These are phyloP conservation scores for Ganoderma resinaceum DNA, from an alignment of 1,284 basidiomycete species.

Conservation along the genomic window DNA sequence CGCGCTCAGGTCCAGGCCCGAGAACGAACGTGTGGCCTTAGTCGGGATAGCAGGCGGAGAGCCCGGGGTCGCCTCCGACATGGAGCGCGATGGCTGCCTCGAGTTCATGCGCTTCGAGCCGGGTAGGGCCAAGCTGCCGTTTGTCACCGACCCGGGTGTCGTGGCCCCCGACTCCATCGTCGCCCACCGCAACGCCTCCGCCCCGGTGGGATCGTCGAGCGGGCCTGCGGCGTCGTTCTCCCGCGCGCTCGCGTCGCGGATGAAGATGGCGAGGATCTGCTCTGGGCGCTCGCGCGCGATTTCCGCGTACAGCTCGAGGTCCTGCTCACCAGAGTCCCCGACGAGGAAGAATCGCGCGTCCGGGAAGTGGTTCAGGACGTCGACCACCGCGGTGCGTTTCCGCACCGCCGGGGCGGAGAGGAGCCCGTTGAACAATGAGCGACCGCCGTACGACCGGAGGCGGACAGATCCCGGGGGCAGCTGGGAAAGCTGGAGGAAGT, in stretches of 20 bases:
- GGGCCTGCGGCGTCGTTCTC: conserved; percentile 34
- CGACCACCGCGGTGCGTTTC: conserved; percentile 81
- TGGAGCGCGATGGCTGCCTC: conserved; percentile 20
- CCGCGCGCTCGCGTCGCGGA: conserved; percentile 69
- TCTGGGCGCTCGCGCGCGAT: conserved; percentile 72
- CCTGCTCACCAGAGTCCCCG: conserved; percentile 90
- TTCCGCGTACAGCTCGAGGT: conserved; percentile 83
- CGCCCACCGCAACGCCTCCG: conserved; percentile 35
- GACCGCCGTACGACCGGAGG: conserved; percentile 83
- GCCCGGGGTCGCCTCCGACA: conserved; percentile 28
- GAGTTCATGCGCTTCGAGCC: conserved; percentile 4
- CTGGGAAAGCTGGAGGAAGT: conserved; percentile 78
- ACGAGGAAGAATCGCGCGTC: conserved; percentile 82
- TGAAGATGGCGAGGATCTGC: conserved; percentile 77
- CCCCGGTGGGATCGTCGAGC: conserved; percentile 67
- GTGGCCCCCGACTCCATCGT: not conserved
- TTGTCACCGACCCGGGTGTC: conserved; percentile 13
- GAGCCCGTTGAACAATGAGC: conserved; percentile 81
- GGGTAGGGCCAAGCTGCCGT: conserved; percentile 1
- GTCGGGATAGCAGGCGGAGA: conserved; percentile 14
- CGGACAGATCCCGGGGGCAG: conserved; percentile 77
- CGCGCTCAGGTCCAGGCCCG: conserved; percentile 1
- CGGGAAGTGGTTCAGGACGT: conserved; percentile 81
- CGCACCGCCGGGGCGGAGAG: conserved; percentile 78
- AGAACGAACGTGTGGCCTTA: conserved; percentile 24